phyloP scores from a whole-genome alignment of 768 basidiomycete genomes.

The Lentinula aciculospora region DNA sequence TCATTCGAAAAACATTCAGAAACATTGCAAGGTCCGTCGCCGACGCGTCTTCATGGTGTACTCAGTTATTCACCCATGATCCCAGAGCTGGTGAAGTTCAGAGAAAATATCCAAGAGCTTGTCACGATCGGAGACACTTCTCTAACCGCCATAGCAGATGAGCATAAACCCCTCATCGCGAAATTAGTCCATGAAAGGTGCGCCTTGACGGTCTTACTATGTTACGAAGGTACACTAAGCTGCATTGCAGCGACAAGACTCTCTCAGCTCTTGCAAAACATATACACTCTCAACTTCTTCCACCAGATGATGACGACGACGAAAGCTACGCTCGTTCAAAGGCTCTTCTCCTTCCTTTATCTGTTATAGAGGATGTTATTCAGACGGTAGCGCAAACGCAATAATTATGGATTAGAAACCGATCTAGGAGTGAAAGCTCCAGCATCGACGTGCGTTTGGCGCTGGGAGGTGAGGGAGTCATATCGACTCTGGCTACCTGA shows the following conservation, averaged over 20 bases:
- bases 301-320: conserved; percentile 49
- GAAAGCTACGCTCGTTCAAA: conserved; percentile 26
- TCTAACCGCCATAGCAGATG: conserved; percentile 57
- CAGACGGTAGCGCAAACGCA: conserved; percentile 56
- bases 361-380: conserved; percentile 59
- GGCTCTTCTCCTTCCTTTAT: conserved; percentile 39
- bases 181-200: conserved; percentile 87
- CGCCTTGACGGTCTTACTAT: conserved; percentile 9
- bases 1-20: conserved; percentile 77
- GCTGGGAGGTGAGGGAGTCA: conserved; percentile 76
- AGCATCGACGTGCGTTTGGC: conserved; percentile 68
- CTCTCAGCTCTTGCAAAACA: conserved; percentile 57
- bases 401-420: conserved; percentile 76
- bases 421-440: conserved; percentile 46
- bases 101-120: conserved; percentile 60
- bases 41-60: conserved; percentile 2
- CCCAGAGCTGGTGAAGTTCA: conserved; percentile 72
- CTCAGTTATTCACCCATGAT: not conserved
- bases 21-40: conserved; percentile 66
- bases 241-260: conserved; percentile 61
- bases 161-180: conserved; percentile 69
- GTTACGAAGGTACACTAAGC: not conserved
- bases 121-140: conserved; percentile 41
- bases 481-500: conserved; percentile 62
- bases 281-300: conserved; percentile 64